phyloP scores from a whole-genome alignment of 2,329 filamentous ascomycete genomes.

The Diaporthe caulivora region DNA sequence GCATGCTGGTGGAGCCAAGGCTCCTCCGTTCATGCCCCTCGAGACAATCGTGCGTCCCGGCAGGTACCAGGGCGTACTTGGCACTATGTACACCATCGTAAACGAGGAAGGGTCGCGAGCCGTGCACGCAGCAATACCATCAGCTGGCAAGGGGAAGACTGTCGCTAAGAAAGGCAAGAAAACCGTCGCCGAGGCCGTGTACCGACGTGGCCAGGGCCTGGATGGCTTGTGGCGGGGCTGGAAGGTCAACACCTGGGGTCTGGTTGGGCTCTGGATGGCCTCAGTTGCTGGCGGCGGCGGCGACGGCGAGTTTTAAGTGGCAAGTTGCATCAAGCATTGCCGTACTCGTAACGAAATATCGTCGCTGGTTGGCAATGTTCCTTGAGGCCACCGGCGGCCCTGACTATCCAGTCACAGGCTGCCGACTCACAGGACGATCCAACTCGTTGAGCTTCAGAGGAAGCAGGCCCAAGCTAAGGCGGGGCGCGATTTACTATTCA shows the following conservation, averaged over 20 bases:
- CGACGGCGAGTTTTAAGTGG: conserved; percentile 68
- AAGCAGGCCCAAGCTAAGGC: not conserved
- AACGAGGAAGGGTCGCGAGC: conserved; percentile 81
- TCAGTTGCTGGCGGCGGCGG: conserved; percentile 72
- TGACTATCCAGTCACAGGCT: not conserved
- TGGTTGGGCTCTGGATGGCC: conserved; percentile 80
- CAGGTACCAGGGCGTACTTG: conserved; percentile 86
- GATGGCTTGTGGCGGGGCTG: conserved; percentile 79
- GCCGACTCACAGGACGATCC: no score
- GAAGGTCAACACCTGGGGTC: conserved; percentile 83
- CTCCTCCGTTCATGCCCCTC: conserved; percentile 50
- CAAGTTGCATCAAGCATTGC: not conserved
- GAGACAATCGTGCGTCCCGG: conserved; percentile 86
- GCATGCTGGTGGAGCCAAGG: conserved; percentile 13
- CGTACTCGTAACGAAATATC: not conserved
- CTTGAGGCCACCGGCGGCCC: not conserved
- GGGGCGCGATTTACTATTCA: not conserved
- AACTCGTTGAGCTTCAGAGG: not conserved
- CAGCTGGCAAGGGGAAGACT: conserved; percentile 47
- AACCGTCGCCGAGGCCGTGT: conserved; percentile 56
- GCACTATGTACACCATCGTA: conserved; percentile 90
- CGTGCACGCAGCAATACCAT: conserved; percentile 51
- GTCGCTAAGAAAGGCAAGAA: conserved; percentile 48
- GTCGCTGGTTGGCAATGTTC: not conserved
- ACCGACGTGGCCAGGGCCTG: conserved; percentile 74